Evolutionary conservation across 257 asterid genomes (phyloP).

Genomic region (Apocynum venetum): DNA sequence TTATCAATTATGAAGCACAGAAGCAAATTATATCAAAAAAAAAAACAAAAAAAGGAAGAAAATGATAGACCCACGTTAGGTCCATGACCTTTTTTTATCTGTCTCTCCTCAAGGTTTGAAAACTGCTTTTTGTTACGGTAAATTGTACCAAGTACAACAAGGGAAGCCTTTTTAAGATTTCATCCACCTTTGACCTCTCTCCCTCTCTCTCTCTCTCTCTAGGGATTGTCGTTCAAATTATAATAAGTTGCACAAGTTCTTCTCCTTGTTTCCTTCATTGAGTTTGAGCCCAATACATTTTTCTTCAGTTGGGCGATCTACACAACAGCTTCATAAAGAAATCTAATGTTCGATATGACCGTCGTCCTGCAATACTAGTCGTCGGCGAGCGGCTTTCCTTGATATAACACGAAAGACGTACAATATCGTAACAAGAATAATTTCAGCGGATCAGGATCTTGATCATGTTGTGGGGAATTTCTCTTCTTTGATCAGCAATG

Average conservation of each 20-base stretch:
- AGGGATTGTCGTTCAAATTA: constrained; percentile 14
- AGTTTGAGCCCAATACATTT: constrained; percentile 7
- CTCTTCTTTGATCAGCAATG: constrained; percentile 32
- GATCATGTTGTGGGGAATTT: constrained; percentile 24
- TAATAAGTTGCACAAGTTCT: constrained; percentile 18
- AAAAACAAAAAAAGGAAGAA: neutral
- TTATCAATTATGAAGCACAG: constrained; percentile 27
- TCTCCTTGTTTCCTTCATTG: constrained; percentile 40
- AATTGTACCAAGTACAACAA: constrained; percentile 1
- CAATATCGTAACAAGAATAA: neutral
- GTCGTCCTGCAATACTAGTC: constrained; percentile 17
- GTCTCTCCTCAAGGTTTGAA: constrained; percentile 3
- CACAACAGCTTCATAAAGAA: constrained; percentile 27
- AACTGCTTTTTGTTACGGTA: neutral
- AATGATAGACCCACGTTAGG: constrained; percentile 56
- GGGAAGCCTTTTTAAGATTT: constrained; percentile 1
- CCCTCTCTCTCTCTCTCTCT: constrained; percentile 25
- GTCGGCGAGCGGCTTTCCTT: neutral
- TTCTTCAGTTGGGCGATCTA: constrained; percentile 40
- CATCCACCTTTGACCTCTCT: constrained; percentile 37
- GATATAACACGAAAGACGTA: neutral
- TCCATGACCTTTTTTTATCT: constrained; percentile 22
- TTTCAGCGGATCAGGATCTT: neutral
- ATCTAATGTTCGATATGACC: constrained; percentile 6
- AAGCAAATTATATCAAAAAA: no score